phyloP scores from a whole-genome alignment of 164 flowering plant genomes.

The Vitis rotundifolia region DNA sequence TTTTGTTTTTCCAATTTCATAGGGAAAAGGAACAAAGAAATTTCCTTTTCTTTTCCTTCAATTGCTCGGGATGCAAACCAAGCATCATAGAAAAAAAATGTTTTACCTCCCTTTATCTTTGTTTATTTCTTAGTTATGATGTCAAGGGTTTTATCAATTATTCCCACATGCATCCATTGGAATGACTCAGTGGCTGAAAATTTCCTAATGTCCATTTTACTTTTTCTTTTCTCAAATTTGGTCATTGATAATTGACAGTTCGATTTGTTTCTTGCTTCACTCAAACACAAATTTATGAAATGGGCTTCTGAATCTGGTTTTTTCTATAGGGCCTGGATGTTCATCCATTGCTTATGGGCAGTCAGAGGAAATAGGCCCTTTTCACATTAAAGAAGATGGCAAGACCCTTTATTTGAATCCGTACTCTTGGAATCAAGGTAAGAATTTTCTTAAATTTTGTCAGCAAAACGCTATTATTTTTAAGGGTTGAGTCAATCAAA shows the following conservation, averaged over 20 bases:
- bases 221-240: neutral
- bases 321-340: conserved; percentile 89
- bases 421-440: conserved; percentile 92
- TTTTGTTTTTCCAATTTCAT: too few relatives aligned
- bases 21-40: too few relatives aligned
- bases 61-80: too few relatives aligned
- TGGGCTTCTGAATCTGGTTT: conserved; percentile 3
- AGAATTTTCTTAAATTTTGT: neutral
- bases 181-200: too few relatives aligned
- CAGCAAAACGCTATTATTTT: neutral
- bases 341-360: conserved; percentile 89
- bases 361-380: conserved; percentile 96
- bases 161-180: too few relatives aligned
- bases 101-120: too few relatives aligned
- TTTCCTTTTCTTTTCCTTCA: too few relatives aligned
- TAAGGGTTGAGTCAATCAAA: neutral
- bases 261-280: neutral
- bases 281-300: neutral
- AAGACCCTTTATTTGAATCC: conserved; percentile 80
- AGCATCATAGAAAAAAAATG: too few relatives aligned
- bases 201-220: too few relatives aligned
- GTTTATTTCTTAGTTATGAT: too few relatives aligned
- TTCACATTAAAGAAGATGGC: conserved; percentile 79
- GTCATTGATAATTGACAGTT: neutral
- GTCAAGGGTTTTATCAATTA: too few relatives aligned